Conservation (phyloP, 306 rosid genomes). For the Cicer pinnatifidum region DNA sequence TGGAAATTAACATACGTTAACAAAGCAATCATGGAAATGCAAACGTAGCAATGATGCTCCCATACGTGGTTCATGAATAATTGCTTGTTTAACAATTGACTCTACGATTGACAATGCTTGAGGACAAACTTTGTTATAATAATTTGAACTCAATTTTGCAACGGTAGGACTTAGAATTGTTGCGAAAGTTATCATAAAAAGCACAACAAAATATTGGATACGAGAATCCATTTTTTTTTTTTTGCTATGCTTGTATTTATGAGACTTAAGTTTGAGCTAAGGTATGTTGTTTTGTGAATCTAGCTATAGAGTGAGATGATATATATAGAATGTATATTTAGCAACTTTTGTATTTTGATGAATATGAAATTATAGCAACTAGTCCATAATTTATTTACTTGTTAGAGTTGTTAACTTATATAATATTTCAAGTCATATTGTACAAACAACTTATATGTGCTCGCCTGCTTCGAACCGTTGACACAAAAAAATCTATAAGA, state of each 20-base stretch:
- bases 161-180: conserved; percentile 31
- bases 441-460: background rate
- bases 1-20: conserved; percentile 41
- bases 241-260: background rate
- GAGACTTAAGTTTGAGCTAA: conserved; percentile 8
- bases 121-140: conserved; percentile 44
- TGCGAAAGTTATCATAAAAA: conserved; percentile 33
- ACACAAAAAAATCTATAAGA: conserved; percentile 5
- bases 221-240: conserved; percentile 34
- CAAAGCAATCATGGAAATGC: conserved; percentile 54
- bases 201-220: conserved; percentile 33
- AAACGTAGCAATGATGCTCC: conserved; percentile 47
- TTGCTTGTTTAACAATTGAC: conserved; percentile 16
- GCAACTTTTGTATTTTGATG: background rate
- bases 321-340: background rate
- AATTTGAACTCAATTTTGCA: conserved; percentile 27
- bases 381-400: background rate
- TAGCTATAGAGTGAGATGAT: background rate
- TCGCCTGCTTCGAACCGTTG: conserved; percentile 2
- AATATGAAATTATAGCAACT: background rate
- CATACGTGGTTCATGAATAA: conserved; percentile 18
- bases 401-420: conserved; percentile 9
- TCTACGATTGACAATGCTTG: conserved; percentile 39
- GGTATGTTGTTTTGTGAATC: conserved; percentile 19
- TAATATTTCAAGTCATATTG: conserved; percentile 1